Base-by-base conservation (phyloP, 1,139 yeast genomes). In the Protomyces macrosporus region DNA sequence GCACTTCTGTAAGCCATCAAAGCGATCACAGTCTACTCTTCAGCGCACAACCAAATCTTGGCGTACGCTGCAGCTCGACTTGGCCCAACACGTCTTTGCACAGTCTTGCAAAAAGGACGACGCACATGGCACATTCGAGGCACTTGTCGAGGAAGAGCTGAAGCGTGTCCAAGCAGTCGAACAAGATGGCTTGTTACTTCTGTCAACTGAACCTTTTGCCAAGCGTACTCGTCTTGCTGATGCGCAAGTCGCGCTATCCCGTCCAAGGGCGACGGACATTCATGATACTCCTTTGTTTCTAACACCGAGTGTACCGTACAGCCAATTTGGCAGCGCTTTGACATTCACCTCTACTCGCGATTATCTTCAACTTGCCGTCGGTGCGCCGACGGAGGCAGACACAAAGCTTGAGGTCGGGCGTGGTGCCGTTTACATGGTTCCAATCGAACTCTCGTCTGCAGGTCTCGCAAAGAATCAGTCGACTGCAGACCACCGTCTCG, bases 301-400 rank as follows among this genome's bases (percentile, higher is more conserved):
- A 6, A 58, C 62, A 6, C 62, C 62, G 9, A 39, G 40, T 6
- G 37, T 40, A 12, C 35, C 62, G 3, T 58, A 58, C 45, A 55
- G 52, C 10, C 50, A 52, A 12, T 58, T 58, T 35, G 62, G 62
- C 30, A 42, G 52, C 16, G 33, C 52, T 42, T 9, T 58, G 10
- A 14, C 62, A 10, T 30, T 58, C 4, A 16, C 52, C 6, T 30
- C 34, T 3, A 3, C 37, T 23, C 4, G 23, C 32, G 9, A 12
- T 2, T 4, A 6, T n/a, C n/a, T 34, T 7, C 35, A 33, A 10
- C 16, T 58, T 23, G 55, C 56, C n/a, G 56, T 58, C 3, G 56
- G 62, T 35, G 53, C 56, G 9, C 62, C 62, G 3, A 12, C 16
- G 33, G 62, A 58, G 34, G 30, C 56, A 12, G 62, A 58, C 14